Evolutionary conservation across 768 basidiomycete species (phyloP).

Genomic region (Lepiota venenata): DNA sequence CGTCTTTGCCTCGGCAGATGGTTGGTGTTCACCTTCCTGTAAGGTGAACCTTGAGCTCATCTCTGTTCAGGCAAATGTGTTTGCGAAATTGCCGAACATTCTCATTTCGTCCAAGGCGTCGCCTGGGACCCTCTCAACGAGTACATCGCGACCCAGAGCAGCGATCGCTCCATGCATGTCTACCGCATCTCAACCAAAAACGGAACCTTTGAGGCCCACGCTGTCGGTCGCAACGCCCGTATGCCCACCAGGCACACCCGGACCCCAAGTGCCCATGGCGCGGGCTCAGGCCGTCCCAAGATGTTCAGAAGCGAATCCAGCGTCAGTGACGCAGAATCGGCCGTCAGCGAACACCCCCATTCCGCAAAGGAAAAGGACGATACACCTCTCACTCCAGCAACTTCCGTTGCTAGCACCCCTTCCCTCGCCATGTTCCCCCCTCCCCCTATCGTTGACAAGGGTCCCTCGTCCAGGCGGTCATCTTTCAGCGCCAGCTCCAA

Average conservation of each 20-base stretch:
- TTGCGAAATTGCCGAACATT: slow-evolving; percentile 89
- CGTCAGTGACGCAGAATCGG: slow-evolving; percentile 69
- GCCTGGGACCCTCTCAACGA: slow-evolving; percentile 98
- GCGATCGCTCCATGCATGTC: slow-evolving; percentile 94
- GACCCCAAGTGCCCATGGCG: slow-evolving; percentile 59
- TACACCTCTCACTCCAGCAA: slow-evolving; percentile 59
- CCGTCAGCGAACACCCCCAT: slow-evolving; percentile 43
- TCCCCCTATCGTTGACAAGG: slow-evolving; percentile 38
- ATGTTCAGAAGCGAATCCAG: slow-evolving; percentile 70
- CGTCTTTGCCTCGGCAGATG: slow-evolving; percentile 74
- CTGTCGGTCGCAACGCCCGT: slow-evolving; percentile 84
- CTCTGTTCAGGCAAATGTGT: slow-evolving; percentile 69
- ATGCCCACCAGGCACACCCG: slow-evolving; percentile 70
- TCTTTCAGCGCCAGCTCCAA: slow-evolving; percentile 75
- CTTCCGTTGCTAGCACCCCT: slow-evolving; percentile 66
- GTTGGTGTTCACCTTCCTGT: slow-evolving; percentile 33
- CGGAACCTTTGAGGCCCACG: slow-evolving; percentile 85
- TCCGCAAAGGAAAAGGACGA: slow-evolving; percentile 30
- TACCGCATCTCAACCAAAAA: slow-evolving; percentile 79
- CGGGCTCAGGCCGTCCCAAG: slow-evolving; percentile 44
- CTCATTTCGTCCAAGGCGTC: slow-evolving; percentile 97
- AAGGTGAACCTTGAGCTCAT: slow-evolving; percentile 7
- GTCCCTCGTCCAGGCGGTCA: slow-evolving; percentile 52
- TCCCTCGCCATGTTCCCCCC: slow-evolving; percentile 64
- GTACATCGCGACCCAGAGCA: slow-evolving; percentile 96